Evolutionary conservation across 2,329 filamentous ascomycete genomes (phyloP), one percentile per base, ranked within the genome.

Genomic region (Macrophomina pseudophaseolina): DNA sequence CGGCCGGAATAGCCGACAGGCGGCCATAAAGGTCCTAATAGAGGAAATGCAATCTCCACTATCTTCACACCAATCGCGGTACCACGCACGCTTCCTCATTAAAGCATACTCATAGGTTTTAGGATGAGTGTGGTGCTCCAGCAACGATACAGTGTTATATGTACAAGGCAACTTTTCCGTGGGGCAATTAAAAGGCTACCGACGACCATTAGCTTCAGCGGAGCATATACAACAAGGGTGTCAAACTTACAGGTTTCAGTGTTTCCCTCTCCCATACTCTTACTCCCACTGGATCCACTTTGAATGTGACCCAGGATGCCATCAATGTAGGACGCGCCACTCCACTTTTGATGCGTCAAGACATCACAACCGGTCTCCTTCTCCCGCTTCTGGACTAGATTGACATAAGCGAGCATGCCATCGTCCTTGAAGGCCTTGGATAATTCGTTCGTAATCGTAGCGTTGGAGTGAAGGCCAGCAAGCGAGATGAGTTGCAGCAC

Each of bases 401-500:
- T 91, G n/a, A 98, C 95, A 75, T 99, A 99, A 0, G 95, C 94
- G 74, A 95, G 85, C 95, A 99, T 99, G 65, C 95, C 95, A 65
- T 97, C 91, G 14, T 89, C 87, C 82, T 93, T 96, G 83, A 97
- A 99, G 6, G 84, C 87, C 68, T 87, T 87, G 9, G 93, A 91
- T 18, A 99, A 84, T 81, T 97, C 92, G 67, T 89, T 83, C 0
- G 86, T 88, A 51, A 89, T 86, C 0, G 87, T 88, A 3, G 88
- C 88, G 2, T 85, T 89, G 40, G 80, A 84, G 75, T 90, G 88
- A n/a, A 90, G 74, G 23, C 88, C 88, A 2, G 88, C 88, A 2
- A 90, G 80, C 7, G 86, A 88, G 70, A 90, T 88, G 49, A 90
- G 80, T 78, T 90, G 88, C 65, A 90, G 80, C 30, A 88, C 84